phyloP scores from a whole-genome alignment of 2,329 filamentous ascomycete species.

The Aurifilum marmelostoma region DNA sequence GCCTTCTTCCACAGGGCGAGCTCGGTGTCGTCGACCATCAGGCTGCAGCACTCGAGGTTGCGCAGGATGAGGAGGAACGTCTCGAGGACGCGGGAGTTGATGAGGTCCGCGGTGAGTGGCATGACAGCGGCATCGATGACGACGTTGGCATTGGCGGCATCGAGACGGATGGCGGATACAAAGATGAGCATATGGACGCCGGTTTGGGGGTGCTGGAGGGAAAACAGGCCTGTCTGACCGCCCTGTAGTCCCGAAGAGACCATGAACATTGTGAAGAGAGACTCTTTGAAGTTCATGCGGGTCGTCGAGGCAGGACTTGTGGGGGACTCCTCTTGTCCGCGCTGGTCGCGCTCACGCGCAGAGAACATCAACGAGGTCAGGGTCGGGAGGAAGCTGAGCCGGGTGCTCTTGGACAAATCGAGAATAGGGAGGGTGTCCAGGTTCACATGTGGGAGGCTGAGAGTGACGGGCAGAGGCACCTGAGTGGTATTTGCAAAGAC shows the following conservation, averaged over 20 bases:
- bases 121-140: constrained; percentile 53
- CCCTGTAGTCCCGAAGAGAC: constrained; percentile 49
- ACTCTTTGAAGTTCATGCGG: constrained; percentile 53
- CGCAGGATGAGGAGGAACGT: constrained; percentile 44
- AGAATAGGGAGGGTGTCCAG: constrained; percentile 50
- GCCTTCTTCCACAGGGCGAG: constrained; percentile 55
- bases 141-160: constrained; percentile 45
- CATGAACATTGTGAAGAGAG: constrained; percentile 52
- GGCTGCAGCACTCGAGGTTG: constrained; percentile 41
- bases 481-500: constrained; percentile 31
- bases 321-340: constrained; percentile 34
- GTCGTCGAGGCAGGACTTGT: constrained; percentile 36
- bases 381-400: constrained; percentile 44
- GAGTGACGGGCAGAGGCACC: constrained; percentile 38
- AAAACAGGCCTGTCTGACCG: constrained; percentile 49
- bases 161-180: constrained; percentile 49
- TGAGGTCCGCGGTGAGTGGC: constrained; percentile 44
- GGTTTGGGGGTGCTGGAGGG: constrained; percentile 41
- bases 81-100: constrained; percentile 39
- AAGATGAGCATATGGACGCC: constrained; percentile 47
- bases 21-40: constrained; percentile 57
- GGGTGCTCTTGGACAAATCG: constrained; percentile 41
- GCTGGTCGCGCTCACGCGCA: constrained; percentile 43
- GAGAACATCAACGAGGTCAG: constrained; percentile 48
- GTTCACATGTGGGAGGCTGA: constrained; percentile 48